A percentile compares a stretch with the other conserved stretches of the same genome.
Conservation (phyloP, 768 basidiomycete species). For the Tulasnella calospora region DNA sequence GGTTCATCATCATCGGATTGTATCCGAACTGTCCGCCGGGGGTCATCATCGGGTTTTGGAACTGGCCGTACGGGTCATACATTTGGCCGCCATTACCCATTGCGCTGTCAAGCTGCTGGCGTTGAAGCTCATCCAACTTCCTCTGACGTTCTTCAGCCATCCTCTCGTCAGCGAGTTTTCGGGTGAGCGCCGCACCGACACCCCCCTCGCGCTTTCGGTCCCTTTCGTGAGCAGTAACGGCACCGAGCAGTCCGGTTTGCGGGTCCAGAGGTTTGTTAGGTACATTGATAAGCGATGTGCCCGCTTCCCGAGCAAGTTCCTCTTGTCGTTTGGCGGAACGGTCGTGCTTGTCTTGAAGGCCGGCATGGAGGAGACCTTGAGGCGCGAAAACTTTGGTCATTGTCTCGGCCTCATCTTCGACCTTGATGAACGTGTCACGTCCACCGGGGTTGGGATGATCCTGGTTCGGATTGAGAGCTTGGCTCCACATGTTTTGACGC, state of each 20-base stretch:
- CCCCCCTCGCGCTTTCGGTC: conserved; percentile 94
- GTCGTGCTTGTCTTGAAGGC: conserved; percentile 92
- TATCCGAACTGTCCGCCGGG: conserved; percentile 18
- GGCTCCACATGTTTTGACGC: conserved; percentile 79
- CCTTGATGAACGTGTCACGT: conserved; percentile 62
- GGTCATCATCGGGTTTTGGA: conserved; percentile 24
- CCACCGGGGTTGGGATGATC: conserved; percentile 40
- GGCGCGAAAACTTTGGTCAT: conserved; percentile 94
- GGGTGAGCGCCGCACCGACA: conserved; percentile 88
- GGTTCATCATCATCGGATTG: conserved; percentile 28
- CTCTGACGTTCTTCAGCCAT: conserved; percentile 89
- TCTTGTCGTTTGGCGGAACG: conserved; percentile 94
- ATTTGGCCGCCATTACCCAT: conserved; percentile 55
- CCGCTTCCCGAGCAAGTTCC: conserved; percentile 85
- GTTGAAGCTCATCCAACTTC: conserved; percentile 84
- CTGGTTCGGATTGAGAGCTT: conserved; percentile 69
- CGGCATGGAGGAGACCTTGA: conserved; percentile 89
- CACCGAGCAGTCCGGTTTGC: conserved; percentile 90
- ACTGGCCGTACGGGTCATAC: conserved; percentile 41
- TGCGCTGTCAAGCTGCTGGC: conserved; percentile 80
- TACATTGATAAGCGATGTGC: conserved; percentile 91
- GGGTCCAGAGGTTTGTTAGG: conserved; percentile 91
- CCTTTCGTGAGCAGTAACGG: conserved; percentile 90
- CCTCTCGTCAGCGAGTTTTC: conserved; percentile 89
- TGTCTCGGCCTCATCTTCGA: conserved; percentile 61